Percentiles rank a stretch among this genome's conserved stretches.
phyloP scores from a whole-genome alignment of 176 grass and related monocot genomes.

The Dendrocalamus sinicus region DNA sequence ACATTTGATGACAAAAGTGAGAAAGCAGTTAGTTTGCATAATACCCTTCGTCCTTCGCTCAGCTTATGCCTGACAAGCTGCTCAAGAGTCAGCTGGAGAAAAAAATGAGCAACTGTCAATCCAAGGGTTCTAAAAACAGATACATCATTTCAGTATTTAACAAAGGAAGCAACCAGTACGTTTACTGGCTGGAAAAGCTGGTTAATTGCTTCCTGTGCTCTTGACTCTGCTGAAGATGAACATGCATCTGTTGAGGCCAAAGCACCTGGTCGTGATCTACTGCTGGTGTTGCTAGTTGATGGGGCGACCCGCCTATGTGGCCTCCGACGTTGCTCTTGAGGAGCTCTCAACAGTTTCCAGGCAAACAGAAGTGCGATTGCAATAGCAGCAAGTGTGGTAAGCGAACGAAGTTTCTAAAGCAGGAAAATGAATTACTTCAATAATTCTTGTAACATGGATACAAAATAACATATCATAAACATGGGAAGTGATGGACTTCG shows the following conservation, averaged over 20 bases:
- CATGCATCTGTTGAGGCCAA: slow-evolving; percentile 65
- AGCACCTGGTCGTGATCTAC: slow-evolving; percentile 58
- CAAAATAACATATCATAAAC: slow-evolving; percentile 15
- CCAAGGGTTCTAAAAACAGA: slow-evolving; percentile 1
- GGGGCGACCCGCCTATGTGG: slow-evolving; percentile 58
- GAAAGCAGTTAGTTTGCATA: slow-evolving; percentile 23
- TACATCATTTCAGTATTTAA: slow-evolving; percentile 25
- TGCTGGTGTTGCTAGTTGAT: slow-evolving; percentile 63
- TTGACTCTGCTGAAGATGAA: slow-evolving; percentile 80
- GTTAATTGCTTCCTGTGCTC: slow-evolving; percentile 82
- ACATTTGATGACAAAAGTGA: slow-evolving; percentile 16
- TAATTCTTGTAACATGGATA: slow-evolving; percentile 12
- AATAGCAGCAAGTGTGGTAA: slow-evolving; percentile 87
- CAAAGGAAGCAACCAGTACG: slow-evolving; percentile 52
- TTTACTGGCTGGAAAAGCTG: slow-evolving; percentile 95
- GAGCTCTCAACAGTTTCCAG: slow-evolving; percentile 88
- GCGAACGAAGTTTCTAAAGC: slow-evolving; percentile 83
- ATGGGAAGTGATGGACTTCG: not conserved
- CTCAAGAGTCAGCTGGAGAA: slow-evolving; percentile 85
- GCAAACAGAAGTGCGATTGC: slow-evolving; percentile 80
- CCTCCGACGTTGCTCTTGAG: slow-evolving; percentile 76
- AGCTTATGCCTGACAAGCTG: slow-evolving; percentile 98
- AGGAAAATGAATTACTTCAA: slow-evolving; percentile 42
- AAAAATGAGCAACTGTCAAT: slow-evolving; percentile 46
- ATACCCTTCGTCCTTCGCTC: slow-evolving; percentile 92